These are phyloP conservation scores for Chalara sp. DNA, from an alignment of 2,329 filamentous ascomycete genomes.

Conservation along the genomic window DNA sequence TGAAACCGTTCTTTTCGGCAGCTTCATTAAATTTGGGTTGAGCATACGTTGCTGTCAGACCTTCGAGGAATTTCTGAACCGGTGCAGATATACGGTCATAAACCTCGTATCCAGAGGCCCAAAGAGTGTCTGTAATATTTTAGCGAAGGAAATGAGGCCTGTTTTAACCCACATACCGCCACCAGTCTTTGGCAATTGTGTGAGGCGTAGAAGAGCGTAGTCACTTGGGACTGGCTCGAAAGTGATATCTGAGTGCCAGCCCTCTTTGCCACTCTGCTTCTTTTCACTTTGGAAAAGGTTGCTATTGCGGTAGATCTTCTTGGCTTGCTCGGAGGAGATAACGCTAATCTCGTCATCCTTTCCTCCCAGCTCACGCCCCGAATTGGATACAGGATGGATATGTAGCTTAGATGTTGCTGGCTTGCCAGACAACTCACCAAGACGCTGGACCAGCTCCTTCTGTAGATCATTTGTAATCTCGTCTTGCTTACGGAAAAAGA, in stretches of 20 bases:
- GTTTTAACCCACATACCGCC: constrained; percentile 19
- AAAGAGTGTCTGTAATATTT: constrained; percentile 26
- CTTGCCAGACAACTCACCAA: constrained; percentile 52
- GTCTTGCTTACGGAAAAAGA: constrained; percentile 63
- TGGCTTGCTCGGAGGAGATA: constrained; percentile 51
- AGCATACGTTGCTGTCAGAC: constrained; percentile 48
- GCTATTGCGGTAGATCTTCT: constrained; percentile 41
- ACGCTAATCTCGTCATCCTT: constrained; percentile 56
- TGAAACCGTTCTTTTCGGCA: constrained; percentile 37
- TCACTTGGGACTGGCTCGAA: constrained; percentile 60
- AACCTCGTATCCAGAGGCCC: constrained; percentile 55
- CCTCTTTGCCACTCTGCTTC: constrained; percentile 38
- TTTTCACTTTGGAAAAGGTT: constrained; percentile 31
- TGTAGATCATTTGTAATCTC: constrained; percentile 54
- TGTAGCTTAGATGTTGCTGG: constrained; percentile 43
- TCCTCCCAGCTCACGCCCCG: constrained; percentile 44
- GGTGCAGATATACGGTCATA: constrained; percentile 56
- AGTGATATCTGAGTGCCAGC: constrained; percentile 59
- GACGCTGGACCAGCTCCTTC: constrained; percentile 55
- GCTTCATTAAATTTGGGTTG: constrained; percentile 43
- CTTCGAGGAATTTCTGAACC: constrained; percentile 51
- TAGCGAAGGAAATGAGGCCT: too few species aligned
- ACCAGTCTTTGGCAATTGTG: constrained; percentile 23
- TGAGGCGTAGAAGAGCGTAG: constrained; percentile 41
- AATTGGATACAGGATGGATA: constrained; percentile 30